Base-by-base conservation (phyloP, 305 asterid species). In the Striga hermonthica region DNA sequence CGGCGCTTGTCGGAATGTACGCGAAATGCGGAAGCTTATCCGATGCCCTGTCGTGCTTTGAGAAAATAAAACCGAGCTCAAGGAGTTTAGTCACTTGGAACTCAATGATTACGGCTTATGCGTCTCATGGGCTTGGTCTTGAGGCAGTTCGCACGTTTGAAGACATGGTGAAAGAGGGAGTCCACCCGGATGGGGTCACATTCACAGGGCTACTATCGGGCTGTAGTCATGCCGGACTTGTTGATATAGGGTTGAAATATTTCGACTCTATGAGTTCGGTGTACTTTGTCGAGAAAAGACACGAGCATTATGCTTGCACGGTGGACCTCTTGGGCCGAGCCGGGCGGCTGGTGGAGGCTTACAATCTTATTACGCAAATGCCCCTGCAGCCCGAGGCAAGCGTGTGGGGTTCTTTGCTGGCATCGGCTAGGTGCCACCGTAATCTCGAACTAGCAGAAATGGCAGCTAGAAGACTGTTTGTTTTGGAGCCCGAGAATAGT, bases 251-350 rank as follows among this genome's bases (percentile, higher is more conserved):
- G 9, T 69, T 84, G 54, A 67, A 69, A 50, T 86, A 76, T 79
- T 89, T 89, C 28, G 70, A 82, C 48, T 65, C 71, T 8, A 86
- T 89, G 96, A 76, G 57, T 50, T 47, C 67, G 3, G 57, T 58
- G 12, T 84, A 80, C 61, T 59, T 1, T 5, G 81, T 89, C 14
- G 89, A 83, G 49, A 83, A 71, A 45, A 80, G 63, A 43, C 87
- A 76, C 15, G 96, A 86, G 65, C 92, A 89, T 72, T 86, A 86
- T 35, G 95, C 92, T 53, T 89, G 92, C 65, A 45, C 80, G 0
- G 85, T 89, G 0, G 96, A 89, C 67, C 88, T 89, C 52, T 66
- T 89, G 39, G 92, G 90, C 0, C 92, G 90, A 1, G 83, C 90
- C 4, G 95, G 96, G 62, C 64, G 85, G 60, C 73, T 89, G 41